Base-by-base conservation (phyloP, 768 basidiomycete species). In the Psilocybe sp. region DNA sequence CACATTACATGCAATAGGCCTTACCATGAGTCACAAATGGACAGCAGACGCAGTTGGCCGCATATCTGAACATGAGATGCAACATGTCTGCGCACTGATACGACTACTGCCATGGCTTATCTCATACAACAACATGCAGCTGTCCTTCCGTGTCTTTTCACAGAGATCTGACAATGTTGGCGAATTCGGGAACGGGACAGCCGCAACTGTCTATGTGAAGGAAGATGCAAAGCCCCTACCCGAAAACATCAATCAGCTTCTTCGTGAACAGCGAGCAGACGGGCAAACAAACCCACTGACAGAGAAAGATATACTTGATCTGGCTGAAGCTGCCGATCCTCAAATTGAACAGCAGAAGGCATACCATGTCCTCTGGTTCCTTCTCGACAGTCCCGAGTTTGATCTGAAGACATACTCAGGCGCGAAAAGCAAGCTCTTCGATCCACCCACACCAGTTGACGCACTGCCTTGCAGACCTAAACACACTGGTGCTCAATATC, bases 21-120 rank as follows among this genome's bases (percentile, higher is more conserved):
- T 76, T 18, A 67, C 66, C 0, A 73, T 75, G 72, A 72, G 69
- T 47, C 68, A 72, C 51, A 68, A 68, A 42, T 73, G 71, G 70
- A 61, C 67, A 1, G 48, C 54, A 9, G 43, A 63, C 23, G 51
- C 57, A 13, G 60, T 65, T 15, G 59, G 40, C 4, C 23, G 55
- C 2, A 63, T 72, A 4, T 69, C 71, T 0, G 43, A 53, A 2
- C n/a, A 46, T 7, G 50, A 55, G 1, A 64, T 70, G 61, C 43
- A 42, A 1, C 54, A 61, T n/a, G 60, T 67, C n/a, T 54, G 53
- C 4, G 8, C 37, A 0, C 15, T 51, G 12, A 68, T 72, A 11
- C 43, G 65, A 3, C 12, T 12, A 0, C 62, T 50, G 50, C 64
- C 67, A 1, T 73, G 64, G 61, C n/a, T 63, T 10, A 48, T 66